These are phyloP conservation scores for Psidium guajava DNA, from an alignment of 345 rosid species.

Conservation along the genomic window DNA sequence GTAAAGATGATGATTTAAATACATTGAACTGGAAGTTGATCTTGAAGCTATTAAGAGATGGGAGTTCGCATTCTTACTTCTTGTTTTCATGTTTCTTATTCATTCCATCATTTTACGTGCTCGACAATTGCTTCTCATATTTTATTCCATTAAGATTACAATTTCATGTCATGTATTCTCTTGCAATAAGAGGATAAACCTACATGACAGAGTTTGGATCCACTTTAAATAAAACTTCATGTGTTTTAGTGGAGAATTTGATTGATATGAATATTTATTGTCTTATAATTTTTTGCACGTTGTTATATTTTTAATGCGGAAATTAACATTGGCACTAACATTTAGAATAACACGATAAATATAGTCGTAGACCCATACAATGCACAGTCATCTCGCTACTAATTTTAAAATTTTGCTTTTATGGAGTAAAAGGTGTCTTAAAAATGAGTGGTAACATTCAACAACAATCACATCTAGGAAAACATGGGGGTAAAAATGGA, in stretches of 20 bases:
- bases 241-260: neutral
- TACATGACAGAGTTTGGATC: neutral
- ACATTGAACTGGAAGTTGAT: neutral
- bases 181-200: neutral
- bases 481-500: neutral
- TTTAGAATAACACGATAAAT: neutral
- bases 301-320: neutral
- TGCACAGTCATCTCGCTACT: neutral
- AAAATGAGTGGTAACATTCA: neutral
- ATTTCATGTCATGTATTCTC: neutral
- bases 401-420: neutral
- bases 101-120: neutral
- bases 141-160: neutral
- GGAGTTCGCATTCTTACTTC: neutral
- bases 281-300: neutral
- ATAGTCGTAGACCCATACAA: neutral
- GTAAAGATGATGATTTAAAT: neutral
- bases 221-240: neutral
- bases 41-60: neutral
- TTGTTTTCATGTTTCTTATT: neutral
- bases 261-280: neutral
- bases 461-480: neutral
- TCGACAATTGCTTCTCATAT: neutral
- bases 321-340: neutral
- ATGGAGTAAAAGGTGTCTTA: neutral